A percentile compares a stretch with the other conserved stretches of the same genome.
Evolutionary conservation across 2,329 filamentous ascomycete genomes (phyloP).

Genomic region (Ophiostoma angusticollis): DNA sequence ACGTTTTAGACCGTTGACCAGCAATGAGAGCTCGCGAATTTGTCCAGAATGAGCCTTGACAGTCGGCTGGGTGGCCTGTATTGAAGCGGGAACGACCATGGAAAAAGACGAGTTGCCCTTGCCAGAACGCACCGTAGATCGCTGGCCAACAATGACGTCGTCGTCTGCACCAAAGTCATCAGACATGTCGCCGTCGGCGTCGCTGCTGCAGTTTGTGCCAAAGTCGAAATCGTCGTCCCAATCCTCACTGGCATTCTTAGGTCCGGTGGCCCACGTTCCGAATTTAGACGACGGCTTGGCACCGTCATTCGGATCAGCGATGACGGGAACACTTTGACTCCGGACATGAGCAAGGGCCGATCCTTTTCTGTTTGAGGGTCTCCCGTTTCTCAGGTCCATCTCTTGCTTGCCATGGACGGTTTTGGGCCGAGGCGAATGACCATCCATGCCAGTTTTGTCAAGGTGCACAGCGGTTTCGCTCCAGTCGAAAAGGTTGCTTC

Average conservation of each 20-base stretch:
- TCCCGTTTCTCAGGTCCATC: slow-evolving; percentile 56
- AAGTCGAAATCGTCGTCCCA: slow-evolving; percentile 90
- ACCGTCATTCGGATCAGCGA: slow-evolving; percentile 48
- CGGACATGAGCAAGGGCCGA: slow-evolving; percentile 60
- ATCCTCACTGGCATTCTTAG: slow-evolving; percentile 69
- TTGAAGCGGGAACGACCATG: slow-evolving; percentile 67
- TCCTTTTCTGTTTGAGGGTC: slow-evolving; percentile 51
- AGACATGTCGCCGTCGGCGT: slow-evolving; percentile 13
- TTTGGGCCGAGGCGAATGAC: slow-evolving; percentile 50
- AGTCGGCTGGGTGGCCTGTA: slow-evolving; percentile 69
- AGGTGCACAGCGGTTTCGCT: slow-evolving; percentile 47
- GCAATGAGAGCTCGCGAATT: slow-evolving; percentile 64
- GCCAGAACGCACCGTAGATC: slow-evolving; percentile 14
- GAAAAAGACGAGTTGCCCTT: slow-evolving; percentile 27
- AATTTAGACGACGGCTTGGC: slow-evolving; percentile 51
- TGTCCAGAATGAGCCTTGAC: slow-evolving; percentile 76
- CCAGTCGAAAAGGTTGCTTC: slow-evolving; percentile 69
- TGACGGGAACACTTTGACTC: slow-evolving; percentile 68
- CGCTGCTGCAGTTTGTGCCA: slow-evolving; percentile 29
- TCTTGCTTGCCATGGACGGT: slow-evolving; percentile 69
- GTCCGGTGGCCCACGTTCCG: slow-evolving; percentile 70
- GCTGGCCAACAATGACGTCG: slow-evolving; percentile 1
- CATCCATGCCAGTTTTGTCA: slow-evolving; percentile 47
- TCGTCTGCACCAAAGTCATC: slow-evolving; percentile 1
- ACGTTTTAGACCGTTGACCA: slow-evolving; percentile 74